Evolutionary conservation across 148 eudicot species (phyloP).

Genomic region (Amaranthus cruentus): DNA sequence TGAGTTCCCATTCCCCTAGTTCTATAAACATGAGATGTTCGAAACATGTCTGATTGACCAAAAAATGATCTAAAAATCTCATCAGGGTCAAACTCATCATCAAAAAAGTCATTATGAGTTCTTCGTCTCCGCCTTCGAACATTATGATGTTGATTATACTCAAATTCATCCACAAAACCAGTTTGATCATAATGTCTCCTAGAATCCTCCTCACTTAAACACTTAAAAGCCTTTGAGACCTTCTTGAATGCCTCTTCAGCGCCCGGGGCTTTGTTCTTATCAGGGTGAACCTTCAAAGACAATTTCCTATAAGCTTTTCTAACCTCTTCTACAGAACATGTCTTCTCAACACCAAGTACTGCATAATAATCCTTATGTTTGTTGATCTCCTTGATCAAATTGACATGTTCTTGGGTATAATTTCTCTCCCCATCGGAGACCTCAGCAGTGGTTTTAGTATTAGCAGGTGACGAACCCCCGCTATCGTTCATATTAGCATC

Average conservation of each 20-base stretch:
- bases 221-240: slow-evolving; percentile 85
- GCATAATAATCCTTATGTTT: slow-evolving; percentile 77
- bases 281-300: slow-evolving; percentile 96
- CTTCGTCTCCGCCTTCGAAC: slow-evolving; percentile 59
- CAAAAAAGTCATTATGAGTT: slow-evolving; percentile 47
- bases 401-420: slow-evolving; percentile 76
- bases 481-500: slow-evolving; percentile 22
- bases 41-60: slow-evolving; percentile 66
- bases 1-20: slow-evolving; percentile 50
- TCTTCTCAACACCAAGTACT: slow-evolving; percentile 71
- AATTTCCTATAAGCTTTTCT: slow-evolving; percentile 85
- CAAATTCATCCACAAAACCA: slow-evolving; percentile 81
- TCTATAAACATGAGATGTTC: slow-evolving; percentile 57
- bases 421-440: slow-evolving; percentile 43
- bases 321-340: slow-evolving; percentile 75
- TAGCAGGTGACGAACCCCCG: slow-evolving; percentile 16
- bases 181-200: slow-evolving; percentile 89
- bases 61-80: slow-evolving; percentile 88
- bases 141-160: slow-evolving; percentile 63
- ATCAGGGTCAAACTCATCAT: slow-evolving; percentile 84
- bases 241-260: slow-evolving; percentile 97
- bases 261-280: slow-evolving; percentile 93
- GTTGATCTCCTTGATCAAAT: slow-evolving; percentile 62
- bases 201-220: slow-evolving; percentile 79
- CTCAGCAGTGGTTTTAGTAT: slow-evolving; percentile 20